A percentile compares a stretch with the other conserved stretches of the same genome.
These are phyloP conservation scores for Puccinia polysora DNA, from an alignment of 1,284 basidiomycete species.

Conservation along the genomic window DNA sequence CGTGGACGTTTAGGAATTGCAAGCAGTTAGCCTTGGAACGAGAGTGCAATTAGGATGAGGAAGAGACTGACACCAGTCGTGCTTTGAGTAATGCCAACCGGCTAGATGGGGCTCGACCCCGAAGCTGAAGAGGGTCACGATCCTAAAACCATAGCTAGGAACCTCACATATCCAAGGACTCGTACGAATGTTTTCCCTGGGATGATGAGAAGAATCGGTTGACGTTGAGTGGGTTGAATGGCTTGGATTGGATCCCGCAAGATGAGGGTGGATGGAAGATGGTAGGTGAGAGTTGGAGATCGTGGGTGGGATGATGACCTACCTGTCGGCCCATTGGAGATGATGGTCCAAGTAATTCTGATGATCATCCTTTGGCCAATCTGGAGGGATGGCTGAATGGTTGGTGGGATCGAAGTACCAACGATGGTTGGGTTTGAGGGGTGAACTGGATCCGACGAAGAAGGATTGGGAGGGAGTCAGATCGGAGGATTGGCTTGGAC, in stretches of 20 bases:
- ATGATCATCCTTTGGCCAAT: conserved; percentile 3
- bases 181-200: conserved; percentile 35
- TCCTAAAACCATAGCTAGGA: conserved; percentile 32
- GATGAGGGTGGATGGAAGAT: no score
- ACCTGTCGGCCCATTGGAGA: conserved; percentile 26
- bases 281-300: no score
- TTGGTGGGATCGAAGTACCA: conserved; percentile 5
- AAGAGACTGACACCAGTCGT: conserved; percentile 35
- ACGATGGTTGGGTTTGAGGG: neutral
- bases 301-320: neutral
- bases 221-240: neutral
- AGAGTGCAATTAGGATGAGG: neutral
- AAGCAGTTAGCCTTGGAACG: neutral
- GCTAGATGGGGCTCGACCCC: conserved; percentile 17
- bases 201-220: neutral
- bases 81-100: conserved; percentile 13
- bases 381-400: conserved; percentile 2
- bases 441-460: neutral
- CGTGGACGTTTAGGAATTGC: neutral
- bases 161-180: conserved; percentile 41
- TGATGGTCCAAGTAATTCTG: conserved; percentile 1
- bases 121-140: conserved; percentile 22
- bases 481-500: neutral
- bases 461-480: conserved; percentile 20
- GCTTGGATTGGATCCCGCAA: no score